Base-by-base conservation (phyloP, 768 basidiomycete species). In the Kwoniella heveanensis region DNA sequence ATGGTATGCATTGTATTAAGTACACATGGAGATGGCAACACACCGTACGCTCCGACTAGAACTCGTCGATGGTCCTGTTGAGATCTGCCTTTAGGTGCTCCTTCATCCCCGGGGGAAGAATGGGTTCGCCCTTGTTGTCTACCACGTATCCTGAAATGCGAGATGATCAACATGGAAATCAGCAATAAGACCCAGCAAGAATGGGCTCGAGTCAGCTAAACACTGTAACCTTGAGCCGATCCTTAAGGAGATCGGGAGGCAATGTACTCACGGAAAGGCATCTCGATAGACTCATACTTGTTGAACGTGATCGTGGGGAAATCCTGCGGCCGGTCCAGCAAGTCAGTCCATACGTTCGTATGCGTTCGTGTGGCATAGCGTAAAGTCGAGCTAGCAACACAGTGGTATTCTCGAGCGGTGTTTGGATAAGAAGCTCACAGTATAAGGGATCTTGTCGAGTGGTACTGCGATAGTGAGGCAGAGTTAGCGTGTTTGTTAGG, bases 221-320 rank as follows among this genome's bases (percentile, higher is more conserved):
- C 32, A 32, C 13, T n/a, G n/a, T n/a, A n/a, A n/a, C n/a, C n/a
- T n/a, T n/a, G 13, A 32, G 32, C 32, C 5, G 32, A 32, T 32
- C 8, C n/a, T 19, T 19, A 19, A 19, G 8, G 7, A 47, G 7
- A 22, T 47, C 17, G 46, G 17, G 46, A 47, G 46, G 7, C 46
- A 47, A 4, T 9, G 50, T 2, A 85, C 90, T 76, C 70, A 90
- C 92, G 83, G 83, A 99, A 99, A 0, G 96, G 96, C 96, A 99
- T 99, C 81, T 97, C 92, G 5, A 98, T 92, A 48, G 89, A 90
- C 79, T 99, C 96, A 70, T 86, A 88, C 3, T 85, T 77, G 71
- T 89, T 90, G 83, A 98, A 97, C 19, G 69, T 81, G 74, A 99
- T 95, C 0, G 92, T 95, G 0, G 96, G 96, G 79, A 86, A 86